These are phyloP conservation scores for Agrostemma githago DNA, from an alignment of 148 eudicot genomes.

Conservation along the genomic window DNA sequence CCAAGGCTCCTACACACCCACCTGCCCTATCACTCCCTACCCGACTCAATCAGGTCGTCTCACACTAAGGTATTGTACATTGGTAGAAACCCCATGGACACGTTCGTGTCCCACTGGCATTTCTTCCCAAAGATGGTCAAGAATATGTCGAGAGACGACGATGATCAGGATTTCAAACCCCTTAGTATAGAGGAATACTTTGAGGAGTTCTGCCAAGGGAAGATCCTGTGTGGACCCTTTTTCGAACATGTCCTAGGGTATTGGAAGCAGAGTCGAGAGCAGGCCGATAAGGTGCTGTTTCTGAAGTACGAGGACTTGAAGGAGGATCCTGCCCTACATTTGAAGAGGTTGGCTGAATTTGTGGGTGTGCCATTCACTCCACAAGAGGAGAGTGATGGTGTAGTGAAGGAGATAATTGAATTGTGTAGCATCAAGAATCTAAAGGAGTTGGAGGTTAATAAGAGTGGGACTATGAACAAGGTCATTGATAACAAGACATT, in stretches of 20 bases:
- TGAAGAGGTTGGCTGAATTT: conserved; percentile 24
- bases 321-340: background rate
- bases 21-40: conserved; percentile 2
- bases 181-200: background rate
- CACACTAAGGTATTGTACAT: background rate
- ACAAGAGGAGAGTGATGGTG: conserved; percentile 12
- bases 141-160: background rate
- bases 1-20: conserved; percentile 9
- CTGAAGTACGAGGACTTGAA: conserved; percentile 29
- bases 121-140: conserved; percentile 8
- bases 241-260: conserved; percentile 23
- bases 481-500: conserved; percentile 10
- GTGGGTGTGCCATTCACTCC: conserved; percentile 22
- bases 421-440: conserved; percentile 21
- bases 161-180: background rate
- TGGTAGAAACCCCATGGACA: conserved; percentile 14
- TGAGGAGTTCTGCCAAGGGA: conserved; percentile 24
- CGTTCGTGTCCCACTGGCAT: conserved; percentile 8
- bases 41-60: background rate
- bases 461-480: conserved; percentile 13
- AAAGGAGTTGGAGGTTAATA: conserved; percentile 29
- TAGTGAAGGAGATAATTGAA: conserved; percentile 11
- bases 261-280: conserved; percentile 23
- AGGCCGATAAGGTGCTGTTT: conserved; percentile 13
- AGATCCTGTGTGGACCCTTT: conserved; percentile 20